A percentile compares a stretch with the other conserved stretches of the same genome.
Evolutionary conservation across 2,329 filamentous ascomycete genomes (phyloP).

Genomic region (Colletotrichum navitas): DNA sequence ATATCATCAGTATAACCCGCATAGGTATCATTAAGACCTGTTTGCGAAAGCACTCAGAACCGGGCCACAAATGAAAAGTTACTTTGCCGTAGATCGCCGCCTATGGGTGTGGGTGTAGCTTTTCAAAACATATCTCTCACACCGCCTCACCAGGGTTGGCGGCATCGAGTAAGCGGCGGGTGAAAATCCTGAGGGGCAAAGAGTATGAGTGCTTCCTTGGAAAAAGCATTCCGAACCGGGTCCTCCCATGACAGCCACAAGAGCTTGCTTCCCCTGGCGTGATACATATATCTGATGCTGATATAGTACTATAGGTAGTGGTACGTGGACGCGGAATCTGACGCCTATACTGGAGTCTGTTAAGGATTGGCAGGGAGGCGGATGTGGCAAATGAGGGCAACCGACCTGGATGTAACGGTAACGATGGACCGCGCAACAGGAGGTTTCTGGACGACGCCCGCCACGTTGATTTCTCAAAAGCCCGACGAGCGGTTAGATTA

Average conservation of each 20-base stretch:
- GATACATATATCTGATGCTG: conserved; percentile 25
- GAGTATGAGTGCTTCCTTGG: conserved; percentile 6
- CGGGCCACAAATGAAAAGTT: background rate
- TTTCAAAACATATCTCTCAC: background rate
- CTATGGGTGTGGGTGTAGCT: background rate
- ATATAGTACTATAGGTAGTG: conserved; percentile 28
- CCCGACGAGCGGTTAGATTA: background rate
- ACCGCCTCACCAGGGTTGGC: background rate
- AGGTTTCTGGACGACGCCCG: conserved; percentile 4
- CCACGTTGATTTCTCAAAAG: conserved; percentile 11
- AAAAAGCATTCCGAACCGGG: background rate
- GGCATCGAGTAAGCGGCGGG: conserved; percentile 35
- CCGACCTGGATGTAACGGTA: conserved; percentile 6
- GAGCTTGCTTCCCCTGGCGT: conserved; percentile 5
- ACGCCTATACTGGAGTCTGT: conserved; percentile 24
- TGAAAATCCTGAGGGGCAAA: conserved; percentile 25
- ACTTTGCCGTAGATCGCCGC: background rate
- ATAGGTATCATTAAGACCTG: background rate
- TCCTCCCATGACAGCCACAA: conserved; percentile 8
- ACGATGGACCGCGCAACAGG: background rate
- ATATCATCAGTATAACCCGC: background rate
- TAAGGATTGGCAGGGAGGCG: conserved; percentile 18
- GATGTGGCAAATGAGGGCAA: conserved; percentile 34
- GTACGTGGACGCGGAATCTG: conserved; percentile 20
- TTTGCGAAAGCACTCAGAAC: background rate